Conservation (phyloP, 768 basidiomycete genomes). For the Termitomyces sp. region DNA sequence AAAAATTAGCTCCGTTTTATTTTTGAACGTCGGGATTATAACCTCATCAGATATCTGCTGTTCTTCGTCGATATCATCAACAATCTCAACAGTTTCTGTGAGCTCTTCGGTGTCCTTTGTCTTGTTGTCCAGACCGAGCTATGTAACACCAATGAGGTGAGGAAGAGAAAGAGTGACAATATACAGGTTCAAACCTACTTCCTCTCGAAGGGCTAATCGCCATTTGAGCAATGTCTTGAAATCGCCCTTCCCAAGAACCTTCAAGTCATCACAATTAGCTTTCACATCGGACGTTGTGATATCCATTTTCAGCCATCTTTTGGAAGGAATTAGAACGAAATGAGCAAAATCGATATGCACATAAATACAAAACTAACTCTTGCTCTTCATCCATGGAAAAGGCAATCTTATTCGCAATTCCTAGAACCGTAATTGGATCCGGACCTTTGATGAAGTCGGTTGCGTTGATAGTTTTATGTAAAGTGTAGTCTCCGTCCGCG, state of each 20-base stretch:
- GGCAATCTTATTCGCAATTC: slow-evolving; percentile 70
- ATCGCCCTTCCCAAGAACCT: slow-evolving; percentile 96
- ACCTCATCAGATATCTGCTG: slow-evolving; percentile 90
- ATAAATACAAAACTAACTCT: slow-evolving; percentile 46
- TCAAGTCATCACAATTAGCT: slow-evolving; percentile 86
- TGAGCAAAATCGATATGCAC: neutral
- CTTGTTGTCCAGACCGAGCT: slow-evolving; percentile 86
- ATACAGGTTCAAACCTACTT: slow-evolving; percentile 46
- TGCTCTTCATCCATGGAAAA: slow-evolving; percentile 86
- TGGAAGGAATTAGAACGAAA: slow-evolving; percentile 6
- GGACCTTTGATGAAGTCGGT: slow-evolving; percentile 63
- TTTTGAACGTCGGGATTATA: neutral
- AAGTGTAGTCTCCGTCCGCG: slow-evolving; percentile 88
- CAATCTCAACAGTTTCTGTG: slow-evolving; percentile 67
- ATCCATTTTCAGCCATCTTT: slow-evolving; percentile 72
- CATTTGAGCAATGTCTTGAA: slow-evolving; percentile 93
- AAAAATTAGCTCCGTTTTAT: slow-evolving; percentile 5
- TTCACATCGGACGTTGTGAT: slow-evolving; percentile 78
- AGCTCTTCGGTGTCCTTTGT: slow-evolving; percentile 68
- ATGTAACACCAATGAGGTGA: neutral
- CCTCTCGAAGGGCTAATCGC: slow-evolving; percentile 83
- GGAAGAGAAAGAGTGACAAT: too few relatives aligned
- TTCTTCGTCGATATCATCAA: slow-evolving; percentile 79
- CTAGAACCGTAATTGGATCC: slow-evolving; percentile 81
- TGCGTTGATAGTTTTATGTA: slow-evolving; percentile 73